Percentiles rank a stretch among this genome's conserved stretches.
Conservation (phyloP, 1,139 yeast genomes). For the Eremothecium cymbalariae region DNA sequence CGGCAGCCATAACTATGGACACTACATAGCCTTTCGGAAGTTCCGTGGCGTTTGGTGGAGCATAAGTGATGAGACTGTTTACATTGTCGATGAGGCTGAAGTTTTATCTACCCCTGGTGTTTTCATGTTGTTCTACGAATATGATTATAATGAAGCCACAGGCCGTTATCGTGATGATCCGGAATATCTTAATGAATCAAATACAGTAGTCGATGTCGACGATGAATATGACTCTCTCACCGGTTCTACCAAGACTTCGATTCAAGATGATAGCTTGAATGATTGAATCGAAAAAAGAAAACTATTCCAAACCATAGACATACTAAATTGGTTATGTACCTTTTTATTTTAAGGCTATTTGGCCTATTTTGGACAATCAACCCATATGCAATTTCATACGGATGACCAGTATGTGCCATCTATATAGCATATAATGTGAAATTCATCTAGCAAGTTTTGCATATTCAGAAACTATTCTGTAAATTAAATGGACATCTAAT, state of each 20-base stretch:
- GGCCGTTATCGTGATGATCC: slow-evolving; percentile 30
- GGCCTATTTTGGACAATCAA: neutral
- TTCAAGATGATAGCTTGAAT: too few relatives aligned
- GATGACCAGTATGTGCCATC: too few relatives aligned
- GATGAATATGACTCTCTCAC: slow-evolving; percentile 8
- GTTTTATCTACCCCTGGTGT: slow-evolving; percentile 80
- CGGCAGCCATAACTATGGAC: slow-evolving; percentile 94
- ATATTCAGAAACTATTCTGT: too few relatives aligned
- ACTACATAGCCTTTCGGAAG: slow-evolving; percentile 79
- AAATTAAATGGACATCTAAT: too few relatives aligned
- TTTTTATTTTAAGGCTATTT: too few relatives aligned
- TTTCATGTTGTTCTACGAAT: slow-evolving; percentile 84
- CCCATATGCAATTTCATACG: too few relatives aligned
- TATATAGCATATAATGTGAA: too few relatives aligned
- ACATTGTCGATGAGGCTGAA: slow-evolving; percentile 69
- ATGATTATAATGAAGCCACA: slow-evolving; percentile 36
- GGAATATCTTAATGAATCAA: slow-evolving; percentile 19
- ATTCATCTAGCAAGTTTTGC: too few relatives aligned
- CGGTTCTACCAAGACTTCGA: slow-evolving; percentile 3
- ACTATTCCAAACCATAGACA: too few relatives aligned
- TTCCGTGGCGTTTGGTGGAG: slow-evolving; percentile 89
- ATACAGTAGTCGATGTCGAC: slow-evolving; percentile 14
- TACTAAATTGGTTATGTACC: too few relatives aligned
- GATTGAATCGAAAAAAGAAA: too few relatives aligned
- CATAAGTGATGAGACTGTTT: slow-evolving; percentile 81